Percentiles rank a stretch among this genome's conserved stretches.
These are phyloP conservation scores for Alternaria panax DNA, from an alignment of 2,329 filamentous ascomycete species.

Conservation along the genomic window DNA sequence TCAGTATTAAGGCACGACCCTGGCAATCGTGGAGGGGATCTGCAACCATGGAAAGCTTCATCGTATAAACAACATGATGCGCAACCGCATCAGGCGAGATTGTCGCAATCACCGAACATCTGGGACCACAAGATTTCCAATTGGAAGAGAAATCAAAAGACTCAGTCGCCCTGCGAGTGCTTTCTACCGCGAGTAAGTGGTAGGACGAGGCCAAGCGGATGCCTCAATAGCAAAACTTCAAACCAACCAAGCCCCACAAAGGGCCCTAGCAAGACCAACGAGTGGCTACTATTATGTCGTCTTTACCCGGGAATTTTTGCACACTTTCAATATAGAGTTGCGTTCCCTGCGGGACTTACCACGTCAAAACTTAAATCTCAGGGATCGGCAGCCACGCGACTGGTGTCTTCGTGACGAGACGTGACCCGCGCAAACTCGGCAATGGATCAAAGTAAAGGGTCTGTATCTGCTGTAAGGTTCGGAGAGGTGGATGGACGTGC, in stretches of 20 bases:
- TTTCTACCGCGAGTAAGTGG: not conserved
- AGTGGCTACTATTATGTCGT: not conserved
- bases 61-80: not conserved
- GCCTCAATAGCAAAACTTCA: not conserved
- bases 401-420: not conserved
- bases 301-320: not conserved
- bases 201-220: not conserved
- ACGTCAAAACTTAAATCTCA: constrained; percentile 6
- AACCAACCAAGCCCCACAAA: not conserved
- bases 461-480: not conserved
- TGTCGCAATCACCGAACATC: not conserved
- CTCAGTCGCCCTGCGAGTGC: not conserved
- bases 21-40: not conserved
- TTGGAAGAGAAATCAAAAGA: not conserved
- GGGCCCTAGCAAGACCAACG: constrained; percentile 1
- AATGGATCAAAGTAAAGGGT: not conserved
- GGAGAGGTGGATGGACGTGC: not conserved
- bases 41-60: not conserved
- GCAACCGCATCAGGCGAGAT: not conserved
- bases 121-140: not conserved
- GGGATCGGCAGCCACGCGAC: not conserved
- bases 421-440: constrained; percentile 8
- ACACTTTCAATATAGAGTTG: not conserved
- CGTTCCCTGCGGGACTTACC: not conserved
- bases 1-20: not conserved